Base-by-base conservation (phyloP, 495 filamentous ascomycete genomes). In the Penicillium goetzii region DNA sequence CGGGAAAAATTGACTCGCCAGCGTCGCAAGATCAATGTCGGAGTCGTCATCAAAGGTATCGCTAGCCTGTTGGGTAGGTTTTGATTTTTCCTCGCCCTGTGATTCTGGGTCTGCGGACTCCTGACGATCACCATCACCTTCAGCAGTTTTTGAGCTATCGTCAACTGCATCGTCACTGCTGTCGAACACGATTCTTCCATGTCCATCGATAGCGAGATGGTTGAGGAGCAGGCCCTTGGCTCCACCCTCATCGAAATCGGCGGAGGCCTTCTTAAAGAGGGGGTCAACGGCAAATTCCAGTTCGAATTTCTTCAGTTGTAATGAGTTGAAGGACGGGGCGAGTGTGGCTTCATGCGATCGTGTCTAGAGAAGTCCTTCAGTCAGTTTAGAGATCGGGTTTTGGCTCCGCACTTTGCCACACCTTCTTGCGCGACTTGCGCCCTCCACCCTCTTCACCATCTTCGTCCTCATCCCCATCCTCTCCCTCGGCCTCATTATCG, bases 161-260 rank as follows among this genome's bases (percentile, higher is more conserved):
- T 95, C 90, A 50, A 86, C 85, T 54, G 87, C 83, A 69, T 99
- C 96, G 72, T 99, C 95, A 61, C 92, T 97, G 78, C 93, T 97
- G 71, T 98, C 95, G 68, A 99, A 99, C 25, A 98, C 93, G 64
- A 99, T 99, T 43, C 93, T 84, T 30, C 95, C 95, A 63, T 91
- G 83, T 7, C 86, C 83, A 76, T 99, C 95, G 62, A 99, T 98
- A 57, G 92, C 88, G 17, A 99, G 83, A 75, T 98, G 93, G 73
- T 99, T 99, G 19, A 99, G 81, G 23, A 99, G 81, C 36, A 99
- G 82, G 3, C 95, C 95, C 78, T 98, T 99, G 19, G 96, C 96
- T 55, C 95, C 95, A 26, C 95, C 95, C 79, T 99, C 95, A 70
- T 99, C 95, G 70, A 98, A 98, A 74, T 99, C 95, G 25, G 95